Percentiles rank a stretch among this genome's conserved stretches.
Conservation (phyloP, 2,329 filamentous ascomycete genomes). For the Colletotrichum shisoi region DNA sequence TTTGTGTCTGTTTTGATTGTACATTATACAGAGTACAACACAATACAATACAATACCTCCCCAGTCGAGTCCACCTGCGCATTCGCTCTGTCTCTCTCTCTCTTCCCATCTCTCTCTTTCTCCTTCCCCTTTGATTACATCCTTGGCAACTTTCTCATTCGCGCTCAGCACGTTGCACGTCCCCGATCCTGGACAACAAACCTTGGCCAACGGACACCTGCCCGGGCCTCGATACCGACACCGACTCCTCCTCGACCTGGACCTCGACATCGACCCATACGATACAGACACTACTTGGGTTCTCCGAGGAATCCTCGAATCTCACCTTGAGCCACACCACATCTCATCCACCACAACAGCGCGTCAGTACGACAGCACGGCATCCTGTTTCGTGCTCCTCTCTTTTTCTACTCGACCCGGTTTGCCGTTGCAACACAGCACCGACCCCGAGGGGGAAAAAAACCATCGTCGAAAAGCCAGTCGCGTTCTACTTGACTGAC, state of each 20-base stretch:
- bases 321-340: slow-evolving; percentile 3
- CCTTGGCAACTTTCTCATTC: background rate
- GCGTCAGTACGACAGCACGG: background rate
- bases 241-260: background rate
- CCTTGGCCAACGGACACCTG: background rate
- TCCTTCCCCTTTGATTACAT: background rate
- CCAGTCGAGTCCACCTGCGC: background rate
- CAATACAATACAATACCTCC: background rate
- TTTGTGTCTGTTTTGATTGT: slow-evolving; percentile 12
- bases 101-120: background rate
- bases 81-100: background rate
- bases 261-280: background rate
- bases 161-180: background rate
- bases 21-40: too few relatives aligned
- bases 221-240: background rate
- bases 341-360: background rate
- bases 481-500: background rate
- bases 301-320: slow-evolving; percentile 17
- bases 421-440: background rate
- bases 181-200: background rate
- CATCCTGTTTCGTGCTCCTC: background rate
- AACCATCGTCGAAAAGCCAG: slow-evolving; percentile 24
- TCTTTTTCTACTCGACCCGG: background rate
- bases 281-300: background rate
- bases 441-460: background rate